Conservation (phyloP, 75 land plant genomes). For the Pseudotsuga menziesii region DNA sequence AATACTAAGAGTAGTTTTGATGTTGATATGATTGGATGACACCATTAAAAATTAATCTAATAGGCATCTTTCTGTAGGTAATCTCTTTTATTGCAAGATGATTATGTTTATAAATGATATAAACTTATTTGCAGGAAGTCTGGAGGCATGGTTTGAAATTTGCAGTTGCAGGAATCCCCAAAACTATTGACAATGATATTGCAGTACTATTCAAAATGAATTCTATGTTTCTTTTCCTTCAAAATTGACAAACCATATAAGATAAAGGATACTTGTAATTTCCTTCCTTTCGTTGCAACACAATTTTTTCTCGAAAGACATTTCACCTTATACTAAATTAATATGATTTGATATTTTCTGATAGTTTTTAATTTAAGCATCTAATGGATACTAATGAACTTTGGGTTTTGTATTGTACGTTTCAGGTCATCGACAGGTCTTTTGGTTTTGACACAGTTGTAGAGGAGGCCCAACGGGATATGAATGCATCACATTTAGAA, state of each 20-base stretch:
- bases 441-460: slow-evolving; percentile 99
- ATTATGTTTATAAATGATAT: neutral
- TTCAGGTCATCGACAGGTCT: slow-evolving; percentile 91
- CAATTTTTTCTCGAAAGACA: neutral
- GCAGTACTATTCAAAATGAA: slow-evolving; percentile 27
- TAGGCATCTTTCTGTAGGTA: neutral
- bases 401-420: neutral
- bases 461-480: slow-evolving; percentile 96
- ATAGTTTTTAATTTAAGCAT: neutral
- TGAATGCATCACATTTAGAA: slow-evolving; percentile 96
- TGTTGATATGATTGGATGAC: too few relatives aligned
- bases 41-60: too few relatives aligned
- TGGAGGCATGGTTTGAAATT: slow-evolving; percentile 63
- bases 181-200: slow-evolving; percentile 85
- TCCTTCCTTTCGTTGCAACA: neutral
- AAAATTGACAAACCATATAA: neutral
- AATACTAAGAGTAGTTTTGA: too few relatives aligned
- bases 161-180: slow-evolving; percentile 73
- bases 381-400: neutral
- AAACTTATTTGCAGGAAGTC: slow-evolving; percentile 49
- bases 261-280: neutral
- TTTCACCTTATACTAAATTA: neutral
- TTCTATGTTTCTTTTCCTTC: neutral
- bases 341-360: neutral
- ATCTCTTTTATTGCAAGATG: neutral